Evolutionary conservation across 495 filamentous ascomycete species (phyloP).

Genomic region (Filosporella fistucella): DNA sequence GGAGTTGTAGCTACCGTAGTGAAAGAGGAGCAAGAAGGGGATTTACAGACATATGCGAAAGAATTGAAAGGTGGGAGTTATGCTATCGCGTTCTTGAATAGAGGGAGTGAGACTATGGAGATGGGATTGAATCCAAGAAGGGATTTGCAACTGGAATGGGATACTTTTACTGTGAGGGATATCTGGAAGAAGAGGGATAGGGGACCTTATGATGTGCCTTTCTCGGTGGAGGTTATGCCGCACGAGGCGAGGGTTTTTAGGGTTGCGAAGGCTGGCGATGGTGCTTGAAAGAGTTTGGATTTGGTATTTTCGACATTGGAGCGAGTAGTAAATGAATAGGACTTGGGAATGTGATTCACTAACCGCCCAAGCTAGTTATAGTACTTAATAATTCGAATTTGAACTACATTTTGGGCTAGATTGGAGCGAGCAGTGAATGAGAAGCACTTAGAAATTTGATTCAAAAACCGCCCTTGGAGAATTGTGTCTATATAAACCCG

Average conservation of each 20-base stretch:
- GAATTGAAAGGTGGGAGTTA: conserved; percentile 32
- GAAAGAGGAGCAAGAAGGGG: not conserved
- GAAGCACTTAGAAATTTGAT: too few relatives aligned
- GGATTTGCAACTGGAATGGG: conserved; percentile 22
- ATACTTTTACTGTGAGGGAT: conserved; percentile 23
- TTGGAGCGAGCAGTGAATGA: too few relatives aligned
- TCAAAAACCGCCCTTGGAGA: too few relatives aligned
- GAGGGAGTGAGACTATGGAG: conserved; percentile 17
- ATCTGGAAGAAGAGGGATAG: conserved; percentile 21
- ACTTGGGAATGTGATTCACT: too few relatives aligned
- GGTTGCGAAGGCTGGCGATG: too few relatives aligned
- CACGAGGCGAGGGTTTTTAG: conserved; percentile 25
- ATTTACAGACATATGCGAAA: conserved; percentile 4
- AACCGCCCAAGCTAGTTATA: too few relatives aligned
- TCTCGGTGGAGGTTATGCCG: conserved; percentile 19
- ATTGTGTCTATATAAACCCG: too few relatives aligned
- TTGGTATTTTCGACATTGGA: too few relatives aligned
- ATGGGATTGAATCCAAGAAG: conserved; percentile 18
- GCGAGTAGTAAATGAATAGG: too few relatives aligned
- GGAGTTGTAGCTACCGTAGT: conserved; percentile 1
- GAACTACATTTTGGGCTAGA: too few relatives aligned
- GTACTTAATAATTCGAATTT: too few relatives aligned
- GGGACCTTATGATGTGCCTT: conserved; percentile 27
- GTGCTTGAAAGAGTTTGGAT: too few relatives aligned
- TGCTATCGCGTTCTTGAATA: conserved; percentile 23